Base-by-base conservation (phyloP, 169 alveolate genomes). In the Theileria luwenshuni region DNA sequence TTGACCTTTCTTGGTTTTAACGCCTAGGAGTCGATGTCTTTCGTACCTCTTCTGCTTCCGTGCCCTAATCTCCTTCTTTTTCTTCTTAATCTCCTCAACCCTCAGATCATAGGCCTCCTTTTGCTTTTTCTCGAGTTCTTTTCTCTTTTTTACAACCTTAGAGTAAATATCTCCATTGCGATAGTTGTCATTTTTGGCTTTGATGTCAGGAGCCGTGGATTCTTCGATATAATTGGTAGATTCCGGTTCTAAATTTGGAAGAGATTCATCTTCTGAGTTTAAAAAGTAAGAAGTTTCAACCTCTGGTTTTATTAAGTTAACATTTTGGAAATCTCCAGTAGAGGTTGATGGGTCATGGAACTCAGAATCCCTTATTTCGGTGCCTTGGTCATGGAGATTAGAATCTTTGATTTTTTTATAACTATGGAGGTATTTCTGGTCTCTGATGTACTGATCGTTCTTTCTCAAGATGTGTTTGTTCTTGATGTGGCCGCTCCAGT, bases 371-470 rank as follows among this genome's bases (percentile, higher is more conserved):
- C 61, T 27, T n/a, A n/a, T n/a, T 10, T 38, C 45, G 45, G 45
- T 38, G 45, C 17, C 17, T 10, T 38, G 45, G 15, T 51, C 15
- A 6, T 51, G 25, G 28, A 32, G 13, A 8, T 58, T 61, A 2
- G 33, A 38, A 12, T 58, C 59, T 60, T 25, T n/a, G 27, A 73
- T 30, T 42, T 81, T 81, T 41, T 81, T 73, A 30, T 81, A 81
- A 15, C 33, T 43, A 19, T 41, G 25, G 1, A 81, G 74, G 49
- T 73, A 81, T 19, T 69, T 63, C 49, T 81, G 89, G 30, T 81
- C 89, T 0, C 61, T 41, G 56, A 81, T 73, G 45, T 81, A 81
- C 33, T 81, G 85, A 49, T 65, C 74, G 73, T 81, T 81, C 48
- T 74, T 81, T 19, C 85, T 68, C 21, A 41, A 64, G 28, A 81